Evolutionary conservation across 306 rosid species (phyloP).

Genomic region (Alnus glutinosa): DNA sequence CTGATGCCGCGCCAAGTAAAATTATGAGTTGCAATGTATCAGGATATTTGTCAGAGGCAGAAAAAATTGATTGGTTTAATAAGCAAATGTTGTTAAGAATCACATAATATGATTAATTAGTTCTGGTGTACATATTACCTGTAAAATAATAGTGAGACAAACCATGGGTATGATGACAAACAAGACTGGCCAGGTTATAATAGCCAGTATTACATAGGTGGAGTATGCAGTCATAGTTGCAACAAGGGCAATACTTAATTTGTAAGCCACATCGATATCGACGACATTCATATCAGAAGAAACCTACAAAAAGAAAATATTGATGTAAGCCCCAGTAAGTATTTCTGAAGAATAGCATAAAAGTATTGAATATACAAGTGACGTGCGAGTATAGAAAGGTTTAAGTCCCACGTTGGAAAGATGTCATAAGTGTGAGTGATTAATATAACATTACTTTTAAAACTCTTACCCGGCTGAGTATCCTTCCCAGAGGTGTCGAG

Average conservation of each 20-base stretch:
- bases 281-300: slow-evolving; percentile 53
- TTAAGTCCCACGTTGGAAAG: too few species aligned
- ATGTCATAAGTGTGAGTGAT: too few species aligned
- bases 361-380: too few species aligned
- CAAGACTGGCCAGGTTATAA: slow-evolving; percentile 60
- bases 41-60: neutral
- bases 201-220: slow-evolving; percentile 40
- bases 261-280: slow-evolving; percentile 55
- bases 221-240: slow-evolving; percentile 26
- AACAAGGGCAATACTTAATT: slow-evolving; percentile 28
- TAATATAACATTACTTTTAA: neutral
- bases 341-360: too few species aligned
- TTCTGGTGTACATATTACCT: slow-evolving; percentile 36
- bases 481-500: slow-evolving; percentile 70
- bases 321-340: neutral
- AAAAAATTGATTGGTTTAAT: neutral
- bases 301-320: slow-evolving; percentile 33
- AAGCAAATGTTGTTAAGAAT: neutral
- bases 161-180: slow-evolving; percentile 48
- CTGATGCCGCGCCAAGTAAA: neutral
- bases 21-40: neutral
- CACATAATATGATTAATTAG: neutral
- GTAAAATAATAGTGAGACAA: slow-evolving; percentile 35
- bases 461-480: slow-evolving; percentile 56
- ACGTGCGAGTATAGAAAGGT: too few species aligned